Percentiles rank a stretch among this genome's conserved stretches.
These are phyloP conservation scores for Plenodomus tracheiphilus DNA, from an alignment of 2,329 filamentous ascomycete species.

Conservation along the genomic window DNA sequence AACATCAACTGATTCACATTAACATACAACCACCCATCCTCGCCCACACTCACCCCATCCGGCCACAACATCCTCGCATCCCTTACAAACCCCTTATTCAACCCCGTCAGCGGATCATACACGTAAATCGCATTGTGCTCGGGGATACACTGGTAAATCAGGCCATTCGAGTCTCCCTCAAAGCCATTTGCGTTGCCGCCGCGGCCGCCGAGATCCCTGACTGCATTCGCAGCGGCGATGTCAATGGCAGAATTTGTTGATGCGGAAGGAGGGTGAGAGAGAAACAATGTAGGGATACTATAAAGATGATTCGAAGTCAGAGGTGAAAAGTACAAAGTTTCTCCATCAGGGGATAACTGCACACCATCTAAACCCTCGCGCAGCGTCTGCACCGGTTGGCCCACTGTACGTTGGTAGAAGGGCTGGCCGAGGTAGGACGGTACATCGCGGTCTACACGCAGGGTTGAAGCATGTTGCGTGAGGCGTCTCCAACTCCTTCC, in stretches of 20 bases:
- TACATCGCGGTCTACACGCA: slow-evolving; percentile 47
- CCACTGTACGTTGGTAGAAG: slow-evolving; percentile 44
- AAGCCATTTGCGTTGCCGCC: slow-evolving; percentile 56
- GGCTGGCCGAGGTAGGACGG: slow-evolving; percentile 51
- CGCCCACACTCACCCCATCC: slow-evolving; percentile 44
- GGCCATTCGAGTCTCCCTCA: slow-evolving; percentile 54
- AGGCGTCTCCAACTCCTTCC: slow-evolving; percentile 55
- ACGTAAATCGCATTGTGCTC: slow-evolving; percentile 53
- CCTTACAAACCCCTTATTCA: slow-evolving; percentile 49
- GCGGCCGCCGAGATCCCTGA: slow-evolving; percentile 50
- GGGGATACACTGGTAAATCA: slow-evolving; percentile 54
- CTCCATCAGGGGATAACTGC: slow-evolving; percentile 51
- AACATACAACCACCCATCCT: slow-evolving; percentile 49
- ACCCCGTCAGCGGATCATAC: slow-evolving; percentile 48
- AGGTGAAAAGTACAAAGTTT: slow-evolving; percentile 51
- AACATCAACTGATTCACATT: slow-evolving; percentile 54
- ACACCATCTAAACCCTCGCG: slow-evolving; percentile 55
- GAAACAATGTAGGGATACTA: slow-evolving; percentile 47
- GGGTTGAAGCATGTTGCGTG: slow-evolving; percentile 43
- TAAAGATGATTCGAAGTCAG: slow-evolving; percentile 51
- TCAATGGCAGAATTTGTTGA: slow-evolving; percentile 49
- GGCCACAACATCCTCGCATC: slow-evolving; percentile 54
- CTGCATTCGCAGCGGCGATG: slow-evolving; percentile 50
- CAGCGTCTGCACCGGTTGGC: slow-evolving; percentile 42
- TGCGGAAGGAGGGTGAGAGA: slow-evolving; percentile 44